Percentiles rank a stretch among this genome's conserved stretches.
These are phyloP conservation scores for Beta macrorhiza DNA, from an alignment of 179 eudicot genomes.

Conservation along the genomic window DNA sequence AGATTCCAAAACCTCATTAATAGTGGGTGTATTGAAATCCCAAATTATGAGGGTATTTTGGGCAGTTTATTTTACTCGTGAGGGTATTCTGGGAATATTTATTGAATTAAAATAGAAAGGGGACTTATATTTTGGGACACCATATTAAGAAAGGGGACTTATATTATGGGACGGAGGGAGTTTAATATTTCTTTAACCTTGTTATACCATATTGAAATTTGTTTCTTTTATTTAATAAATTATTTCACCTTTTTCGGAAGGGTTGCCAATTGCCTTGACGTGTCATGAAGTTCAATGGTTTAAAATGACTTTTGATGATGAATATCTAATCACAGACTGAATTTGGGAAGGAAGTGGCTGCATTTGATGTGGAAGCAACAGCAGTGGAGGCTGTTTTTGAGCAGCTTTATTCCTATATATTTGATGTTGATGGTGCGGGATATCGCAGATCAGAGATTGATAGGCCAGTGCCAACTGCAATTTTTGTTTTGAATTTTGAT, in stretches of 20 bases:
- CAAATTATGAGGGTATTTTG: no score
- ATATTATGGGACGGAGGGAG: no score
- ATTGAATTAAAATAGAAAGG: no score
- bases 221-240: background rate
- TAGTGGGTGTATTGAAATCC: no score
- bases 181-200: background rate
- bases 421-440: conserved; percentile 62
- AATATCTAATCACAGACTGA: conserved; percentile 50
- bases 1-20: no score
- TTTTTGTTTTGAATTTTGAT: conserved; percentile 87
- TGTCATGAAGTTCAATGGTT: background rate
- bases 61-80: no score
- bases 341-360: conserved; percentile 92
- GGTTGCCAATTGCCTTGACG: background rate
- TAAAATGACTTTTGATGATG: conserved; percentile 9
- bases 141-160: no score
- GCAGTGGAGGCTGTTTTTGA: conserved; percentile 79
- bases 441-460: conserved; percentile 53
- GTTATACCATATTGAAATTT: background rate
- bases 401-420: conserved; percentile 77
- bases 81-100: no score
- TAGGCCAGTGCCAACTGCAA: conserved; percentile 80
- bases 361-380: conserved; percentile 92
- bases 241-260: background rate
- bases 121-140: no score